A percentile compares a stretch with the other conserved stretches of the same genome.
These are phyloP conservation scores for Mycosarcoma maydis DNA, from an alignment of 1,284 basidiomycete genomes.

Conservation along the genomic window DNA sequence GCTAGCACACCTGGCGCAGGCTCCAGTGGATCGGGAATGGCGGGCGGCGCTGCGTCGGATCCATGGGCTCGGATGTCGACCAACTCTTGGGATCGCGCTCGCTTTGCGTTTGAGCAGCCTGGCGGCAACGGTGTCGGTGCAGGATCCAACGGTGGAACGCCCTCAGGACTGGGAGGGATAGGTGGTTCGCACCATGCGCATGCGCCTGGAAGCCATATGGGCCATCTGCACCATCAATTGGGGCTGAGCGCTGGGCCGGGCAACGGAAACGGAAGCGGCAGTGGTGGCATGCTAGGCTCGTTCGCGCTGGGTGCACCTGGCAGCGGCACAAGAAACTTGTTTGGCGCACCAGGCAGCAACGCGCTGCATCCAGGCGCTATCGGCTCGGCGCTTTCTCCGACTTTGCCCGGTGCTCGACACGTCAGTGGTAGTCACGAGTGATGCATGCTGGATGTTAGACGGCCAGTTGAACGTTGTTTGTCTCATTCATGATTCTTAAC, in stretches of 20 bases:
- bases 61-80: constrained; percentile 46
- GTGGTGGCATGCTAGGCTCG: constrained; percentile 22
- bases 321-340: constrained; percentile 31
- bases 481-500: too few relatives aligned
- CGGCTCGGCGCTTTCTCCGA: constrained; percentile 40
- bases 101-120: constrained; percentile 63
- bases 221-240: constrained; percentile 22
- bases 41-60: constrained; percentile 32
- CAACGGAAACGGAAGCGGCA: constrained; percentile 10
- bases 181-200: constrained; percentile 29
- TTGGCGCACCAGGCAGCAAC: constrained; percentile 40
- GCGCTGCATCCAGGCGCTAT: constrained; percentile 36
- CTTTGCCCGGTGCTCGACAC: constrained; percentile 35
- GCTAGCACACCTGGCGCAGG: constrained; percentile 20
- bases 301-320: constrained; percentile 38
- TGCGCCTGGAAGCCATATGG: constrained; percentile 13
- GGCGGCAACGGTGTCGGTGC: constrained; percentile 18
- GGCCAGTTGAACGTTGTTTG: neutral
- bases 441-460: neutral
- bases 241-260: constrained; percentile 4
- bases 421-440: constrained; percentile 34
- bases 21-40: constrained; percentile 15
- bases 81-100: constrained; percentile 60
- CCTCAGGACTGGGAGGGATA: constrained; percentile 15
- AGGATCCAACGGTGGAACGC: constrained; percentile 10